phyloP scores from a whole-genome alignment of 345 rosid genomes.

The Eucalyptus curtisii region DNA sequence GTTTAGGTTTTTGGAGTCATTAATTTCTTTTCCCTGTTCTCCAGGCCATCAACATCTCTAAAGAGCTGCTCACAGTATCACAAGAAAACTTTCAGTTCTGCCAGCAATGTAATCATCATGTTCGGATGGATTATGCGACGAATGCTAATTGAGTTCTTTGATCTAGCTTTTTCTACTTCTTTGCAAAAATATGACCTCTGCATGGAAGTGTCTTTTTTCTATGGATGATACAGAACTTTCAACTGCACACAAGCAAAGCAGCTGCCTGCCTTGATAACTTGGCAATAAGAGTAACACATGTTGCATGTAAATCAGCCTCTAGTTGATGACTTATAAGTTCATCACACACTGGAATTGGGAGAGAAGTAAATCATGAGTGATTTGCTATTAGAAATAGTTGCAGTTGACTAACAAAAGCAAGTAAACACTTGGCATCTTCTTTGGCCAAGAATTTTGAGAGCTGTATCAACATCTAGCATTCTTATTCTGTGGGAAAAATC shows the following conservation, averaged over 20 bases:
- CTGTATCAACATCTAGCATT: background rate
- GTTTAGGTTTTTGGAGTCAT: background rate
- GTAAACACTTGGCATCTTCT: background rate
- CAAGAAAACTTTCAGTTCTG: background rate
- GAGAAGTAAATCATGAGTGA: background rate
- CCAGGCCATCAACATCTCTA: background rate
- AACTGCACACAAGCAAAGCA: no score
- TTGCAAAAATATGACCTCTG: background rate
- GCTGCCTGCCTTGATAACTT: no score
- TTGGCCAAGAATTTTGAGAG: background rate
- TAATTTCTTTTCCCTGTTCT: background rate
- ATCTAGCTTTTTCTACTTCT: background rate
- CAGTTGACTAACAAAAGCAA: background rate
- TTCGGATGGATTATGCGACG: background rate
- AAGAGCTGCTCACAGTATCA: background rate
- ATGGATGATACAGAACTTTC: background rate
- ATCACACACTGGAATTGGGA: background rate
- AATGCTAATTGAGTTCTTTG: background rate
- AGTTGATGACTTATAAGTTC: background rate
- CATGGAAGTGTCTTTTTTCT: background rate
- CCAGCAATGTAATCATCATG: background rate
- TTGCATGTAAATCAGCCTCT: background rate
- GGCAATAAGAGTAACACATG: no score
- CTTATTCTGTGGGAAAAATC: background rate
- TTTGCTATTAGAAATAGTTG: background rate